Base-by-base conservation (phyloP, 1,284 basidiomycete species). In the Vanrija sp. region DNA sequence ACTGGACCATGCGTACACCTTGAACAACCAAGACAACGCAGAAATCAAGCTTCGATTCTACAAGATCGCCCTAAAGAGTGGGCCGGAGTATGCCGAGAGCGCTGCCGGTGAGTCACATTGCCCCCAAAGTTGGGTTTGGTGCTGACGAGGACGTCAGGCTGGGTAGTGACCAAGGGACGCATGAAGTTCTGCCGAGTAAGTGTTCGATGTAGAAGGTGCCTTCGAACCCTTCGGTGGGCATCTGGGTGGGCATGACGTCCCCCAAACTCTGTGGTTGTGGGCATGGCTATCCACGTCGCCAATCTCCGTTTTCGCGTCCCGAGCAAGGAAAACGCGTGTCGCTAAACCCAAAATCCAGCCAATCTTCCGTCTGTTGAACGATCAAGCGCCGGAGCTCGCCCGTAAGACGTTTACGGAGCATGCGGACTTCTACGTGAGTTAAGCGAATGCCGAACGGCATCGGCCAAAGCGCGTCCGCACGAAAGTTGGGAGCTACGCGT, bases 41-140 rank as follows among this genome's bases (percentile, higher is more conserved):
- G 79, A 81, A 62, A 75, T 80, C 45, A 65, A 72, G 43, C 63
- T 79, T n/a, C 62, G 78, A 39, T 80, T 80, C 72, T 79, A 75
- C 59, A 72, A 76, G 60, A 69, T 80, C 14, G 78, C 78, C 0
- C 66, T 81, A 25, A 72, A 74, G 56, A 72, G 75, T 42, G 75
- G 76, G 2, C 70, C 75, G 3, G 69, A 69, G 46, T 81, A 79
- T 54, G 77, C 75, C 10, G 49, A 75, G 45, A 60, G 71, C 31
- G 79, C 79, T 4, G 79, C 79, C 0, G 68, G 75, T 73, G 44
- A 57, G 73, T 68, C 10, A 18, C 10, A 16, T 18, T 20, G 18
- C 6, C 4, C 31, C 31, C 12, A 14, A 31, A 14, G 31, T 12
- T 31, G 31, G 12, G 31, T 31, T 31, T 31, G 8, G 1, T 10